Conservation (phyloP, 257 asterid species). For the Ilex aquifolium region DNA sequence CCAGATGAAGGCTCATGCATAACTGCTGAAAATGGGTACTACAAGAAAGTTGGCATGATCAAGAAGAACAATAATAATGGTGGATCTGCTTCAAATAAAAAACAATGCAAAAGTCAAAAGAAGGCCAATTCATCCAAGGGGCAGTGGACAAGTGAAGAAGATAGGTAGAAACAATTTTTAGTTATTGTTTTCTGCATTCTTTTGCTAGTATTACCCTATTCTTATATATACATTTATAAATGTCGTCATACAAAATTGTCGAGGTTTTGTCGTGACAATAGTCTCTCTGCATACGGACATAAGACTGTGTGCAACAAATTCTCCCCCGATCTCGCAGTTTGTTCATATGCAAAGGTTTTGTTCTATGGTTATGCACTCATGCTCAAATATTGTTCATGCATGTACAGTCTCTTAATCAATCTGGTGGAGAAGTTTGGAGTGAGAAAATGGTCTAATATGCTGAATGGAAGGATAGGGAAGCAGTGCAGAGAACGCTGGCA, state of each 20-base stretch:
- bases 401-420: slow-evolving; percentile 52
- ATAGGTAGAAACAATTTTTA: slow-evolving; percentile 11
- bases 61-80: slow-evolving; percentile 15
- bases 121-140: slow-evolving; percentile 67
- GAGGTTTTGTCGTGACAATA: too few species aligned
- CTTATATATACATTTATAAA: too few species aligned
- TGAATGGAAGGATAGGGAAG: slow-evolving; percentile 83
- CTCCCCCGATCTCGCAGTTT: too few species aligned
- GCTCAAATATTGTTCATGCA: neutral
- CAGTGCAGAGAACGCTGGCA: slow-evolving; percentile 98
- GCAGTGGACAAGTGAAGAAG: slow-evolving; percentile 91
- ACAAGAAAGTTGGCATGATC: slow-evolving; percentile 10
- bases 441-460: slow-evolving; percentile 74
- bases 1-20: slow-evolving; percentile 61
- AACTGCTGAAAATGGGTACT: slow-evolving; percentile 29
- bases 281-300: too few species aligned
- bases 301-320: too few species aligned
- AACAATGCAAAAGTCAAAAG: slow-evolving; percentile 26
- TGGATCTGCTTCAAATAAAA: slow-evolving; percentile 16
- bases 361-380: neutral
- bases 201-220: neutral
- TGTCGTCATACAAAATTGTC: too few species aligned
- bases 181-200: neutral
- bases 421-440: slow-evolving; percentile 73
- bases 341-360: neutral